These are phyloP conservation scores for Pestalotiopsis sp. DNA, from an alignment of 2,329 filamentous ascomycete genomes.

Conservation along the genomic window DNA sequence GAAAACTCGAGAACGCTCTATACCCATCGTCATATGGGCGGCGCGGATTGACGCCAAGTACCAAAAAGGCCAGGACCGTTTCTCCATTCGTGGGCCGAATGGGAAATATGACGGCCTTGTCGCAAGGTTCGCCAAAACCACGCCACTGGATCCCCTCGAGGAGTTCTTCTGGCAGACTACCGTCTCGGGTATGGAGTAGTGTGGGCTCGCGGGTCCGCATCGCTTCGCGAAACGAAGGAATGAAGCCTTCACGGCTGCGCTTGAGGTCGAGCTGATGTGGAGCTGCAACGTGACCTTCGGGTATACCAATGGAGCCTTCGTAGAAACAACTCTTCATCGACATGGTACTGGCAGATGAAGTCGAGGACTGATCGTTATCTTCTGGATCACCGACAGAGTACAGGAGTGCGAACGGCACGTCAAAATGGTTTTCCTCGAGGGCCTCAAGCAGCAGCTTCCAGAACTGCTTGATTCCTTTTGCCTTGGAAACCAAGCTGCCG, in stretches of 20 bases:
- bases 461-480: conserved; percentile 37
- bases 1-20: conserved; percentile 54
- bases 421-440: conserved; percentile 36
- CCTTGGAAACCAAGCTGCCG: conserved; percentile 32
- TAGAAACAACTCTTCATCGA: conserved; percentile 39
- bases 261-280: conserved; percentile 39
- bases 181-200: conserved; percentile 33
- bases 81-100: conserved; percentile 63
- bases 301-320: conserved; percentile 38
- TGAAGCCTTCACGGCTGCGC: conserved; percentile 35
- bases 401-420: conserved; percentile 43
- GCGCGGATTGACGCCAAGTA: conserved; percentile 64
- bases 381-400: conserved; percentile 42
- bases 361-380: conserved; percentile 38
- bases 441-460: conserved; percentile 36
- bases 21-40: conserved; percentile 68
- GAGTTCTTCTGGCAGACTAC: conserved; percentile 54
- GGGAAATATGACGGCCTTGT: conserved; percentile 62
- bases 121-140: conserved; percentile 59
- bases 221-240: conserved; percentile 39
- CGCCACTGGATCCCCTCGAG: conserved; percentile 56
- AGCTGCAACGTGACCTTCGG: conserved; percentile 34
- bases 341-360: conserved; percentile 37
- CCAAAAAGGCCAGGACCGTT: conserved; percentile 61
- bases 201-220: conserved; percentile 39